phyloP scores from a whole-genome alignment of 176 grass and related monocot genomes.

The Carex pumila region DNA sequence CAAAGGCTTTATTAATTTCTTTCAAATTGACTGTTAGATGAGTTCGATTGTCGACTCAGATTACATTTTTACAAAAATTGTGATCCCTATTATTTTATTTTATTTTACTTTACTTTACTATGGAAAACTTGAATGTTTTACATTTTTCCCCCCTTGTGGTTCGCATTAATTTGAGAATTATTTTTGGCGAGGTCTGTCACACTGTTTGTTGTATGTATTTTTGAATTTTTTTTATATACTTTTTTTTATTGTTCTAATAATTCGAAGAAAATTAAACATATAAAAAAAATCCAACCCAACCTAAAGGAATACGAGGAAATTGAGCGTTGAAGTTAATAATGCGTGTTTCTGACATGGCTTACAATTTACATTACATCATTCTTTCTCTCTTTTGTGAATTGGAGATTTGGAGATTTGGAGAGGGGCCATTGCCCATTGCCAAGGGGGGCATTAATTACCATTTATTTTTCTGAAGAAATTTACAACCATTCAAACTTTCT shows the following conservation, averaged over 20 bases:
- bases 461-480: constrained; percentile 13
- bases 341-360: neutral
- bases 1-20: neutral
- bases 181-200: neutral
- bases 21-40: neutral
- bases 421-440: too few species aligned
- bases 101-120: too few species aligned
- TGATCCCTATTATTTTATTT: too few species aligned
- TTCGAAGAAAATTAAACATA: neutral
- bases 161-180: neutral
- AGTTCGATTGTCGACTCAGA: neutral
- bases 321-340: neutral
- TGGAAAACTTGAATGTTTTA: neutral
- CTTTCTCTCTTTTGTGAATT: constrained; percentile 1
- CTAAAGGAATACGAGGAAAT: neutral
- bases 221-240: too few species aligned
- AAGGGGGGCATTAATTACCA: constrained; percentile 1
- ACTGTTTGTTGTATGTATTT: neutral
- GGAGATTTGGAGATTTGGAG: too few species aligned
- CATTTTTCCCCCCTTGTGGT: neutral
- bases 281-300: neutral
- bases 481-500: neutral
- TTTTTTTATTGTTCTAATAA: neutral
- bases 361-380: too few species aligned
- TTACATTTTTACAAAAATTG: neutral